Conservation (phyloP, 768 basidiomycete genomes). For the Boletellus ananiceps region DNA sequence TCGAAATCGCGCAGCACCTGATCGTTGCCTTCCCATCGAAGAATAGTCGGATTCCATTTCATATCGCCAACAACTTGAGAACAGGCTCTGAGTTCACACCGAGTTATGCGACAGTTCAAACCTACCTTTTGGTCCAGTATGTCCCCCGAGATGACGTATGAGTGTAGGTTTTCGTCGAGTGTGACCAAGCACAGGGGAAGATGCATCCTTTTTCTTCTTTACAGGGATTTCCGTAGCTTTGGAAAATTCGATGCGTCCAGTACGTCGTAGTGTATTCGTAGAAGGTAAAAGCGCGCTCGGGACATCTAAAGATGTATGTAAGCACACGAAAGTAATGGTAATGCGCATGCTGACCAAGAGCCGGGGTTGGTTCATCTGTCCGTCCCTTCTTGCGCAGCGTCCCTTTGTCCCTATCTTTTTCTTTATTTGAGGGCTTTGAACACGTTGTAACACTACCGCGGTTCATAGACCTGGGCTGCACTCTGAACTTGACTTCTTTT, state of each 20-base stretch:
- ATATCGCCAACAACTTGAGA: constrained; percentile 88
- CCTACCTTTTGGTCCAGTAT: constrained; percentile 68
- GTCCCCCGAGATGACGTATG: constrained; percentile 77
- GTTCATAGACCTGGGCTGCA: constrained; percentile 66
- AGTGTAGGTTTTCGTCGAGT: constrained; percentile 78
- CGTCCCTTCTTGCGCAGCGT: constrained; percentile 55
- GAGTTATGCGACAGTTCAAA: constrained; percentile 2
- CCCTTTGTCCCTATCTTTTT: constrained; percentile 45
- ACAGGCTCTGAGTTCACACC: constrained; percentile 12
- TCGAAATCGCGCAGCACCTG: constrained; percentile 89
- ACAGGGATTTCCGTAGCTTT: constrained; percentile 38
- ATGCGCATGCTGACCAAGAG: constrained; percentile 36
- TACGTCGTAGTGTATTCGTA: constrained; percentile 54
- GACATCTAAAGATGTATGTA: constrained; percentile 13
- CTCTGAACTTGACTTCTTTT: constrained; percentile 68
- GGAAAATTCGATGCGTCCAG: constrained; percentile 52
- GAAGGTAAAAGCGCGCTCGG: constrained; percentile 35
- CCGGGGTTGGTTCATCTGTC: constrained; percentile 38
- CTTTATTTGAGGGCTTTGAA: constrained; percentile 35
- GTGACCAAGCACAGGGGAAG: constrained; percentile 41
- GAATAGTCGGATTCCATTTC: constrained; percentile 90
- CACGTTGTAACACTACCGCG: constrained; percentile 51
- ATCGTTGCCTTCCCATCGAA: constrained; percentile 98
- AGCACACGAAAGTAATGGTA: background rate
- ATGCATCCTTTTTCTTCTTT: constrained; percentile 52